phyloP scores from a whole-genome alignment of 805 yeast species.

The Pichia cephalocereana region DNA sequence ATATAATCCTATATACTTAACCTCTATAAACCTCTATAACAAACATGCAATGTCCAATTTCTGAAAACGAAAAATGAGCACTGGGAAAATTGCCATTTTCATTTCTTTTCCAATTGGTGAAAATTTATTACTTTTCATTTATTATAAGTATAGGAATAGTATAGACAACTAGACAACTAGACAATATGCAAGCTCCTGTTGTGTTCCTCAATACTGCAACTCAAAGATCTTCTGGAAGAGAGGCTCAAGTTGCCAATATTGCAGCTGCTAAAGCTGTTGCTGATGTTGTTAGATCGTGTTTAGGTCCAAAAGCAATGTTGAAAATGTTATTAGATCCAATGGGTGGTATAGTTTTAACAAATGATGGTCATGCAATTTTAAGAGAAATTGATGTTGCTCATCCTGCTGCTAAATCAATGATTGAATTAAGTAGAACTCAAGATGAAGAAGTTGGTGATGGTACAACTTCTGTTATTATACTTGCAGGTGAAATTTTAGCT shows the following conservation, averaged over 20 bases:
- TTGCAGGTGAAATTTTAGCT: slow-evolving; percentile 95
- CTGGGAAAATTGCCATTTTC: too few relatives aligned
- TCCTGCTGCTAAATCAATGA: slow-evolving; percentile 99
- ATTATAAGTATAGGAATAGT: too few relatives aligned
- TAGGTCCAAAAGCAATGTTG: slow-evolving; percentile 98
- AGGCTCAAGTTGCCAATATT: slow-evolving; percentile 93
- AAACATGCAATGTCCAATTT: too few relatives aligned
- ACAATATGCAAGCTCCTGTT: slow-evolving; percentile 70
- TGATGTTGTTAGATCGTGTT: slow-evolving; percentile 93
- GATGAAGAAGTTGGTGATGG: slow-evolving; percentile 92
- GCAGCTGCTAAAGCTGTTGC: slow-evolving; percentile 99
- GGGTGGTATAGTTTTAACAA: slow-evolving; percentile 93
- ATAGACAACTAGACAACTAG: neutral
- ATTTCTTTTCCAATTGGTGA: too few relatives aligned
- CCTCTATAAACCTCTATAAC: too few relatives aligned
- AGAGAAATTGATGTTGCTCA: slow-evolving; percentile 97
- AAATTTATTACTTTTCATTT: too few relatives aligned
- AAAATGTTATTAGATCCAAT: slow-evolving; percentile 96
- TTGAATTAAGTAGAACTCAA: slow-evolving; percentile 92
- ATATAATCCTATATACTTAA: too few relatives aligned
- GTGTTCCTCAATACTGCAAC: slow-evolving; percentile 80
- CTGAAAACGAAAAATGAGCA: too few relatives aligned
- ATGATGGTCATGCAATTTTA: slow-evolving; percentile 97
- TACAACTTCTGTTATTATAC: slow-evolving; percentile 91
- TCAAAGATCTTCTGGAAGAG: slow-evolving; percentile 92